Evolutionary conservation across 192 early-diverging fungal genomes (phyloP).

Genomic region (Coemansia sp.): DNA sequence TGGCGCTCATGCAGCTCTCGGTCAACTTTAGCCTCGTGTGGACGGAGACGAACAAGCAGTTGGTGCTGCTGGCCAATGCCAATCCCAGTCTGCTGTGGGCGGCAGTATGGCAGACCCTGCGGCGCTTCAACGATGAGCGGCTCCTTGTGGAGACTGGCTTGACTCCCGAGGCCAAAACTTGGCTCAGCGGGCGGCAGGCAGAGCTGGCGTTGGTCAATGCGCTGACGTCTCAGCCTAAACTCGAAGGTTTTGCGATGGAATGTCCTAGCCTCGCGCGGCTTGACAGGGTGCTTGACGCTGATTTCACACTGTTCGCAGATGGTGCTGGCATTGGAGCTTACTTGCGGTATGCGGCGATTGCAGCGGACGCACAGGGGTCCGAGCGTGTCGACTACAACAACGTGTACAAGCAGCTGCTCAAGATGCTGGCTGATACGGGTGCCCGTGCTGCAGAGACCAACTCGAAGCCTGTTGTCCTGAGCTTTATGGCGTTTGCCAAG

Average conservation of each 20-base stretch:
- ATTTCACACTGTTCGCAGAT: constrained; percentile 2
- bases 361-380: constrained; percentile 18
- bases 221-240: constrained; percentile 14
- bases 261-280: constrained; percentile 38
- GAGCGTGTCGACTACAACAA: constrained; percentile 72
- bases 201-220: constrained; percentile 12
- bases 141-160: constrained; percentile 54
- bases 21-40: constrained; percentile 84
- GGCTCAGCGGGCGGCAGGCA: constrained; percentile 14
- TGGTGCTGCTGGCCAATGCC: constrained; percentile 56
- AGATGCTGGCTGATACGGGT: constrained; percentile 57
- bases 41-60: constrained; percentile 66
- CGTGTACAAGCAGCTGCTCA: constrained; percentile 61
- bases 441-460: constrained; percentile 64
- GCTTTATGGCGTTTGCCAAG: constrained; percentile 62
- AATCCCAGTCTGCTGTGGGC: constrained; percentile 64
- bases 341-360: constrained; percentile 17
- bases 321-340: neutral
- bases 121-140: constrained; percentile 59
- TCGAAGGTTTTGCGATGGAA: constrained; percentile 40
- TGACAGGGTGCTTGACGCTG: constrained; percentile 18
- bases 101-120: constrained; percentile 56
- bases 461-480: constrained; percentile 58
- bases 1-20: constrained; percentile 66
- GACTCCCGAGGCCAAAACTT: constrained; percentile 34